phyloP scores from a whole-genome alignment of 208 protist species.

The Acanthamoeba royreba region DNA sequence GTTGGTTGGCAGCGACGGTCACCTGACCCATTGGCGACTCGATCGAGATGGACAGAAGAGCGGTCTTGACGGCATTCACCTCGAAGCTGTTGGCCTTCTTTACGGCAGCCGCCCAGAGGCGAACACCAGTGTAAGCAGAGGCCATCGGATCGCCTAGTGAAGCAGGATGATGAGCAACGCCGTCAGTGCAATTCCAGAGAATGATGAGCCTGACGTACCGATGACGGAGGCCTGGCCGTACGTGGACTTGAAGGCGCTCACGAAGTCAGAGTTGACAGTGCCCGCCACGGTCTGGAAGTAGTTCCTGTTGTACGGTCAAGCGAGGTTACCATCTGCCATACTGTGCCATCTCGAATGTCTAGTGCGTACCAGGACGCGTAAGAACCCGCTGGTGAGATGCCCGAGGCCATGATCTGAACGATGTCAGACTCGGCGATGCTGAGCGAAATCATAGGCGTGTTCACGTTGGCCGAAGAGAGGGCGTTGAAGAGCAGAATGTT shows the following conservation, averaged over 20 bases:
- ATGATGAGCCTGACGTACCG: not conserved
- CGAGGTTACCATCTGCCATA: not conserved
- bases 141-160: not conserved
- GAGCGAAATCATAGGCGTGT: not conserved
- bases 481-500: not conserved
- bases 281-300: not conserved
- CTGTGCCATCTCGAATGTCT: not conserved
- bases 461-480: not conserved
- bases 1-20: not conserved
- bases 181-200: not conserved
- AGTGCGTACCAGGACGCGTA: not conserved
- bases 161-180: not conserved
- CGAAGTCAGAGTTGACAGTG: not conserved
- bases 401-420: not conserved
- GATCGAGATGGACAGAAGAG: not conserved
- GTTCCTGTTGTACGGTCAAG: not conserved
- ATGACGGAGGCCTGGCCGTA: constrained; percentile 12
- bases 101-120: not conserved
- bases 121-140: not conserved
- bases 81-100: not conserved
- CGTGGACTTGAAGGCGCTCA: not conserved
- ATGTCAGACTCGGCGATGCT: constrained; percentile 5
- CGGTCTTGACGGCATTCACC: not conserved
- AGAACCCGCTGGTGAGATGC: not conserved
- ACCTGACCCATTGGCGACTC: not conserved